Percentiles rank a stretch among this genome's conserved stretches.
Conservation (phyloP, 225 moss, liverwort and hornwort genomes). For the Lunularia cruciata region DNA sequence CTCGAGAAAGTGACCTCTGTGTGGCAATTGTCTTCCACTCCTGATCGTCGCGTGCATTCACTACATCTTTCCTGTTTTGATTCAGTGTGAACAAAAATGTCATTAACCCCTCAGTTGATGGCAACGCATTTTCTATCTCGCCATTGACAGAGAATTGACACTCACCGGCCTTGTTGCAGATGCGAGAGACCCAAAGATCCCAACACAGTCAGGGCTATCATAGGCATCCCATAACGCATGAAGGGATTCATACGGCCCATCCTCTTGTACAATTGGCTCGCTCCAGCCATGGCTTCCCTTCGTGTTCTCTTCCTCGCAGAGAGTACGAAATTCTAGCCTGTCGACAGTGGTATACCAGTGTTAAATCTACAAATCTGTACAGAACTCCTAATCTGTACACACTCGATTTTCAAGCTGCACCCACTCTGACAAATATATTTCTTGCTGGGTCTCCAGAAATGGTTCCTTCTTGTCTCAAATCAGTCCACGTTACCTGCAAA, state of each 20-base stretch:
- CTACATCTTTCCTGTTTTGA: conserved; percentile 67
- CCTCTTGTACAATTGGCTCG: conserved; percentile 35
- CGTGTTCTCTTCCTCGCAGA: background rate
- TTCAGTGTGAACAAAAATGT: background rate
- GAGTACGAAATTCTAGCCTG: no score
- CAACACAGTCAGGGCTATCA: conserved; percentile 74
- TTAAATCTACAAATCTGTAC: no score
- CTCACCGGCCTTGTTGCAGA: conserved; percentile 80
- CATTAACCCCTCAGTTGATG: background rate
- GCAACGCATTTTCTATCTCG: background rate
- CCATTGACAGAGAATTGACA: background rate
- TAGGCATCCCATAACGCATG: conserved; percentile 76
- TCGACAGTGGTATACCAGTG: no score
- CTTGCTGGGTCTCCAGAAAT: no score
- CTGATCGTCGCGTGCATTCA: conserved; percentile 75
- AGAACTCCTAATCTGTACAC: no score
- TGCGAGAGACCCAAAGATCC: conserved; percentile 82
- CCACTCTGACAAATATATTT: no score
- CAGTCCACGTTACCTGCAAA: no score
- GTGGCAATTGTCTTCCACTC: conserved; percentile 81
- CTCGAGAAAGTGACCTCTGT: conserved; percentile 67
- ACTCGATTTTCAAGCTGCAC: no score
- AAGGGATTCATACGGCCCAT: conserved; percentile 71
- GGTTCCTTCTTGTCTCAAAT: no score
- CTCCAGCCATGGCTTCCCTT: conserved; percentile 14